Conservation (phyloP, 176 grass and related monocot genomes). For the Dendrocalamus sinicus region DNA sequence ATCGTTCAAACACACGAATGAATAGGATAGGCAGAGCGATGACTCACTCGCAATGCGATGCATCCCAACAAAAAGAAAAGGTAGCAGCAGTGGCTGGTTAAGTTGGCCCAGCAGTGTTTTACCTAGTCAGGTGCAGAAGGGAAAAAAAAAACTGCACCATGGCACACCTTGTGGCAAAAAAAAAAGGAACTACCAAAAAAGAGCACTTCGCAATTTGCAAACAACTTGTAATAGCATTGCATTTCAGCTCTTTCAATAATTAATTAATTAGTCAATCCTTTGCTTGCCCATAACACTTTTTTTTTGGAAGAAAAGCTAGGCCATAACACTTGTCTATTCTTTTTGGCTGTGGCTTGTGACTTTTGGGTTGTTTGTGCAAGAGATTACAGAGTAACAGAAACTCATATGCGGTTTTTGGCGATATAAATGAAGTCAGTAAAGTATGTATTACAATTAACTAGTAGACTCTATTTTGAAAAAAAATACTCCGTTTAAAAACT, state of each 20-base stretch:
- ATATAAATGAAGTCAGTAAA: too few species aligned
- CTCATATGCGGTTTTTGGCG: too few species aligned
- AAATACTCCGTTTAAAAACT: too few species aligned
- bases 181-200: neutral
- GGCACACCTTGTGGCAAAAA: neutral
- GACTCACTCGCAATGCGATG: neutral
- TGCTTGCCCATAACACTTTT: conserved; percentile 17
- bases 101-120: neutral
- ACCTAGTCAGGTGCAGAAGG: neutral
- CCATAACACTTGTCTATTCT: too few species aligned
- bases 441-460: too few species aligned
- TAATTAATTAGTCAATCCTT: neutral
- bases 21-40: neutral
- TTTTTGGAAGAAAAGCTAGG: too few species aligned
- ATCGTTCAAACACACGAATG: neutral
- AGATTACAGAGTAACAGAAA: too few species aligned
- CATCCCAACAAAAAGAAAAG: conserved; percentile 6
- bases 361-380: too few species aligned
- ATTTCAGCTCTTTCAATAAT: neutral
- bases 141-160: neutral
- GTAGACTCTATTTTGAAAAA: too few species aligned
- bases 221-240: neutral
- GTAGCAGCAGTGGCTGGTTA: neutral
- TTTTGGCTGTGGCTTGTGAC: too few species aligned
- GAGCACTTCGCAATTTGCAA: neutral